Base-by-base conservation (phyloP, 208 protist genomes). In the Trypanosomatidae sp. region DNA sequence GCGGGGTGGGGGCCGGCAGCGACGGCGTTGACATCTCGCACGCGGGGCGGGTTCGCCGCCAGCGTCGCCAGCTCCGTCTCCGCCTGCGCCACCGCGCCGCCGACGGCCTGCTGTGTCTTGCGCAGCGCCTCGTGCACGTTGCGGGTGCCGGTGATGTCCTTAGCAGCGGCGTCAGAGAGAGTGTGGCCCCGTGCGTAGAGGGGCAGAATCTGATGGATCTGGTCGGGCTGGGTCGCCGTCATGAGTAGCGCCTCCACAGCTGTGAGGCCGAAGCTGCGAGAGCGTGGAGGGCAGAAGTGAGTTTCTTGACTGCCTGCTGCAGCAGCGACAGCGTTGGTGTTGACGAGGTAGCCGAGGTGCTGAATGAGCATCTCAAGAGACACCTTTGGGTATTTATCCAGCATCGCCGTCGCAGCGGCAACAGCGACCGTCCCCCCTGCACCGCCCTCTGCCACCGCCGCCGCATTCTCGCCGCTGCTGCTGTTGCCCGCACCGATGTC, bases 181-280 rank as follows among this genome's bases (percentile, higher is more conserved):
- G 71, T 49, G 71, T 93, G 86, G 33, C 89, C 89, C 43, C 80
- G 81, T 3, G 66, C 80, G 77, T 87, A 93, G 39, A 90, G 36
- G 13, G 89, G 89, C 58, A 93, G 44, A 30, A 91, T 71, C 58
- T 89, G 86, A 7, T 93, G 65, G 36, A 91, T 81, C 58, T 87
- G 83, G 0, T 86, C 82, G 10, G 81, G 74, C 69, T 84, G 87
- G 3, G 84, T 83, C 5, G 86, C 77, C 49, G 69, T 85, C 39
- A 90, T 53, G 44, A 91, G 76, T 17, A 95, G 86, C 22, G 69
- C 66, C 71, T 91, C 90, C 13, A 80, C 65, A 5, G 78, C 84
- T 3, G 87, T 91, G 5, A 92, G 69, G 22, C 79, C 87, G 71
- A 91, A 92, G 62, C 53, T 47, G n/a, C 73, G 72, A 39, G 79